Percentiles rank a stretch among this genome's conserved stretches.
Conservation (phyloP, 2,329 filamentous ascomycete species). For the Meredithiella fracta region DNA sequence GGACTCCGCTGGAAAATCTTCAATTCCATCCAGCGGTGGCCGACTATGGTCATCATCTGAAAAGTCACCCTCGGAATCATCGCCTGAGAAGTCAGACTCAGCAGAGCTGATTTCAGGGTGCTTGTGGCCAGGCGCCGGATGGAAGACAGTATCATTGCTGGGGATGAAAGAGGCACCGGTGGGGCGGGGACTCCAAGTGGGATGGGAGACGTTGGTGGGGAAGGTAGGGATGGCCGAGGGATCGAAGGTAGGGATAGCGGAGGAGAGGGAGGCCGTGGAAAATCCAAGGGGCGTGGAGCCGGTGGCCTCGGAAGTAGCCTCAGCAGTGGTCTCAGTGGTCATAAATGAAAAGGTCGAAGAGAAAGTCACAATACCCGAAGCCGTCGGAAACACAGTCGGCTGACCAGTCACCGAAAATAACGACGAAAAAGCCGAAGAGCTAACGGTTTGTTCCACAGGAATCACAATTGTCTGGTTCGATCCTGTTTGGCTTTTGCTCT, state of each 20-base stretch:
- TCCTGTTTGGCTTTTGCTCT: neutral
- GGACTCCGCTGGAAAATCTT: too few relatives aligned
- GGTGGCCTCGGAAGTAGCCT: neutral
- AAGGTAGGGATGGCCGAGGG: neutral
- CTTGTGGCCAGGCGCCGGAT: neutral
- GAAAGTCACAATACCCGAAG: too few relatives aligned
- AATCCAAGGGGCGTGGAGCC: too few relatives aligned
- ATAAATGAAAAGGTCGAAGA: too few relatives aligned
- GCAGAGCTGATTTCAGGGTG: neutral
- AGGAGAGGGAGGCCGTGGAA: neutral
- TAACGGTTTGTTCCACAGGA: too few relatives aligned
- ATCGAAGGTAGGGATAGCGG: neutral
- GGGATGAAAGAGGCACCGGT: neutral
- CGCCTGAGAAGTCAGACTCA: neutral
- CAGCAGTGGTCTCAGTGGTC: neutral
- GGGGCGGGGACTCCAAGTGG: neutral
- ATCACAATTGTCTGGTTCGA: neutral
- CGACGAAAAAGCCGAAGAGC: too few relatives aligned
- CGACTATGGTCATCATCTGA: neutral
- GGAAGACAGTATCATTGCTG: neutral
- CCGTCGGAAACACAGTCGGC: too few relatives aligned
- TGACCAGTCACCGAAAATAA: too few relatives aligned
- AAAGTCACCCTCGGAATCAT: neutral
- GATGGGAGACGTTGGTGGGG: too few relatives aligned
- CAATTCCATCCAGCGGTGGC: too few relatives aligned